Conservation (phyloP, 306 rosid genomes). For the Prunus fruticosa region DNA sequence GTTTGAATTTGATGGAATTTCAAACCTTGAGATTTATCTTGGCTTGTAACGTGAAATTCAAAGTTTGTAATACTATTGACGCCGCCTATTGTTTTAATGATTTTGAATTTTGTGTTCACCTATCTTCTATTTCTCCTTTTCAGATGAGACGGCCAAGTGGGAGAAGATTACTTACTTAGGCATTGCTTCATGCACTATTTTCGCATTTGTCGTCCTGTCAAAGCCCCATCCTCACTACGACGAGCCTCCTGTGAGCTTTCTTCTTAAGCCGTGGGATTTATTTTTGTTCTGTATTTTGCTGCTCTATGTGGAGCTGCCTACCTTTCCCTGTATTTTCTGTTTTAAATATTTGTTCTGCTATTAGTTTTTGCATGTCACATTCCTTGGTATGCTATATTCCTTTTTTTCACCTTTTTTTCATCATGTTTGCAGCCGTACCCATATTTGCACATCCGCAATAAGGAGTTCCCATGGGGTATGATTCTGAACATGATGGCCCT, state of each 20-base stretch:
- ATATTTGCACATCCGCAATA: slow-evolving; percentile 81
- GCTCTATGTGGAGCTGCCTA: neutral
- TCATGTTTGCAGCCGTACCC: slow-evolving; percentile 46
- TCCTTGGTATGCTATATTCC: neutral
- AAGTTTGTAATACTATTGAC: neutral
- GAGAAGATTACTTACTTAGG: slow-evolving; percentile 92
- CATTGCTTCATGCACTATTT: slow-evolving; percentile 57
- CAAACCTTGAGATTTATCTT: neutral
- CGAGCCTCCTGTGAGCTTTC: slow-evolving; percentile 68
- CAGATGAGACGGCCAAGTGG: slow-evolving; percentile 93
- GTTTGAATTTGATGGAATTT: too few relatives aligned
- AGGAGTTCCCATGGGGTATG: slow-evolving; percentile 99
- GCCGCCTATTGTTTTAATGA: neutral
- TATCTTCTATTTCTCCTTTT: neutral
- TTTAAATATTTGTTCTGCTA: neutral
- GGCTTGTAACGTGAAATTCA: neutral
- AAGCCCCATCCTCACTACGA: slow-evolving; percentile 85
- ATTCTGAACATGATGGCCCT: neutral
- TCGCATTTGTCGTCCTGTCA: slow-evolving; percentile 55
- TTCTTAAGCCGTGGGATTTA: slow-evolving; percentile 14
- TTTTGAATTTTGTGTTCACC: neutral
- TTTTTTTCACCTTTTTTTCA: neutral
- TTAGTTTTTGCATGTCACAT: neutral
- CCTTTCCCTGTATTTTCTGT: too few relatives aligned
- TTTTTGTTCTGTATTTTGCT: neutral